Conservation (phyloP, 139 green algal genomes). For the Coccomyxa sp. region DNA sequence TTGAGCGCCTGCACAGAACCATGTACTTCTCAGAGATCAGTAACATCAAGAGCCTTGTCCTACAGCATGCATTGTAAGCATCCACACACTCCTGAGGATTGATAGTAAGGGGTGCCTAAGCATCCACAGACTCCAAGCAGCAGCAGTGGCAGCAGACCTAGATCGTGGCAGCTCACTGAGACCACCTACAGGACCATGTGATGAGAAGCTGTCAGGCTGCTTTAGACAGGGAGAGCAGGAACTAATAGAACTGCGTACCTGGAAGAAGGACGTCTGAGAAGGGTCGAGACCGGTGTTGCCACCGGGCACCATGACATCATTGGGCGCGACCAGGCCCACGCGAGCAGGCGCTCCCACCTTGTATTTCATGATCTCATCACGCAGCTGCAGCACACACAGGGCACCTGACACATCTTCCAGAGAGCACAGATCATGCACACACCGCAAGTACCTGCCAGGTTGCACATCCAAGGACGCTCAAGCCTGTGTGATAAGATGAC, state of each 20-base stretch:
- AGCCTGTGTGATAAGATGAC: no score
- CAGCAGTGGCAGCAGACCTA: neutral
- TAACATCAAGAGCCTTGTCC: neutral
- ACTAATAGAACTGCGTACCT: conserved; percentile 38
- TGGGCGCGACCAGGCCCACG: conserved; percentile 86
- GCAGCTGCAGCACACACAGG: conserved; percentile 47
- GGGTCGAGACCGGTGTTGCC: conserved; percentile 97
- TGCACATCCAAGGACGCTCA: no score
- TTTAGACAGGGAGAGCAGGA: no score
- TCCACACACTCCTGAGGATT: no score
- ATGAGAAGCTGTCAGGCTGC: neutral
- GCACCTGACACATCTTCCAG: no score
- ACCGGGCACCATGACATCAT: conserved; percentile 83
- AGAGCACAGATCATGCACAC: no score
- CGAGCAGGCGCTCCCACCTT: conserved; percentile 90
- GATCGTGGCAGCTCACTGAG: no score
- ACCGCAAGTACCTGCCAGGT: no score
- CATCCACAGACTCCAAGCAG: neutral
- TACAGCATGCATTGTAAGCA: no score
- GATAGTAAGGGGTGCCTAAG: no score
- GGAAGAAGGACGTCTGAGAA: conserved; percentile 99
- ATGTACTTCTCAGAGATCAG: no score
- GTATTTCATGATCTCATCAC: conserved; percentile 83
- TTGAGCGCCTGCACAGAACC: conserved; percentile 74
- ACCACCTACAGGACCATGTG: neutral